Base-by-base conservation (phyloP, 2,329 filamentous ascomycete species). In the Fusarium avenaceum region DNA sequence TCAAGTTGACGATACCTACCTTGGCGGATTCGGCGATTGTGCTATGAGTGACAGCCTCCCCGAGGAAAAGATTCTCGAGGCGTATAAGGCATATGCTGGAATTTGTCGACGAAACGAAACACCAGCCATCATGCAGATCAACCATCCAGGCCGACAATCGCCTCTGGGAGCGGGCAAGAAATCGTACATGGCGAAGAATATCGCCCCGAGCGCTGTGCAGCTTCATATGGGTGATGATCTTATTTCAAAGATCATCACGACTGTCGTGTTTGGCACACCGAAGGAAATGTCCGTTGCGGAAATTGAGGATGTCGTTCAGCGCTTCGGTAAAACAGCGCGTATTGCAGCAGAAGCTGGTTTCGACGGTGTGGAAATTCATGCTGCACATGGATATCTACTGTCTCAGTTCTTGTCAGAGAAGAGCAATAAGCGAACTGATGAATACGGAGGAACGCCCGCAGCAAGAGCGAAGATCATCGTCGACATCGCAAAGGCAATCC, bases 361-460 rank as follows among this genome's bases (percentile, higher is more conserved):
- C 33, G 79, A 80, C 3, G 83, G 82, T 1, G 71, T 82, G 2
- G 74, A 85, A 68, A 76, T 85, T 13, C 83, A 85, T 39, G 83
- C 74, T 5, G 83, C 83, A 0, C 87, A 90, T 64, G 87, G 87
- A 2, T 89, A 88, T 70, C 78, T 90, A 4, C 75, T 89, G 0
- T 80, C 83, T 8, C 84, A 87, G 63, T 89, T 89, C 72, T 73
- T 89, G 19, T 83, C 81, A 1, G 76, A 80, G 3, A 80, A 78
- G 26, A 82, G 80, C 0, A 89, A 89, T 69, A 73, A 73, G 45
- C 79, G 87, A 13, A 84, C 80, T 0, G 87, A 90, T 59, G 74
- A 76, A 7, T 89, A 89, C 61, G 87, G 87, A 7, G 87, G 87
- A 6, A 77, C 78, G 4, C 74, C 86, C 4, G 75, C 75, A 42